phyloP scores from a whole-genome alignment of 768 basidiomycete species.

The Tubosaeta sp. region DNA sequence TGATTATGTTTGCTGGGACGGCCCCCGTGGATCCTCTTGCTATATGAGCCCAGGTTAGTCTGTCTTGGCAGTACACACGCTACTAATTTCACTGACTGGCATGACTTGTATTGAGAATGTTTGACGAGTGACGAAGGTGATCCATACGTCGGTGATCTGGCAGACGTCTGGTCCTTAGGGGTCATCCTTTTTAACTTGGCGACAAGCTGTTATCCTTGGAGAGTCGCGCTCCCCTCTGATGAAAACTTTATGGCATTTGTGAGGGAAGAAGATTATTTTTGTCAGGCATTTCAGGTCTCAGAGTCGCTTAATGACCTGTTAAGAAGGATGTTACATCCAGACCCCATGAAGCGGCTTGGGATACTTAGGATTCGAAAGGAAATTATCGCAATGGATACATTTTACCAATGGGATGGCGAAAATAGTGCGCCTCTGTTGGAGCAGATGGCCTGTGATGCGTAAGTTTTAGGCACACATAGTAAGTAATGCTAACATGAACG shows the following conservation, averaged over 20 bases:
- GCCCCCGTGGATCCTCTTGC: conserved; percentile 53
- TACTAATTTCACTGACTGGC: not conserved
- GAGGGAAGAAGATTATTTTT: not conserved
- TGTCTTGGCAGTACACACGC: not conserved
- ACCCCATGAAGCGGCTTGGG: not conserved
- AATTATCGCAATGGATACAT: not conserved
- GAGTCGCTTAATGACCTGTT: conserved; percentile 2
- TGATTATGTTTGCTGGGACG: conserved; percentile 39
- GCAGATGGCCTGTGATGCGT: not conserved
- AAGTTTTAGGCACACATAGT: not conserved
- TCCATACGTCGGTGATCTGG: conserved; percentile 11
- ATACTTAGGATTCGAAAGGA: not conserved
- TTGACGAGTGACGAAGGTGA: conserved; percentile 40
- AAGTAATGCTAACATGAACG: not conserved
- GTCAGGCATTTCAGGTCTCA: conserved; percentile 3
- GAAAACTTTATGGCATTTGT: not conserved
- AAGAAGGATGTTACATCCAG: conserved; percentile 1
- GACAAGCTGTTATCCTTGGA: conserved; percentile 36
- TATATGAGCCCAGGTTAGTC: conserved; percentile 67
- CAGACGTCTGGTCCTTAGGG: conserved; percentile 69
- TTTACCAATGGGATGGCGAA: not conserved
- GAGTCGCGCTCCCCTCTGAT: not conserved
- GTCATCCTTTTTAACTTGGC: conserved; percentile 82
- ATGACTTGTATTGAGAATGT: conserved; percentile 43
- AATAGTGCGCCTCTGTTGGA: not conserved